A percentile compares a stretch with the other conserved stretches of the same genome.
phyloP scores from a whole-genome alignment of 2,329 filamentous ascomycete genomes.

The Fusarium chaquense region DNA sequence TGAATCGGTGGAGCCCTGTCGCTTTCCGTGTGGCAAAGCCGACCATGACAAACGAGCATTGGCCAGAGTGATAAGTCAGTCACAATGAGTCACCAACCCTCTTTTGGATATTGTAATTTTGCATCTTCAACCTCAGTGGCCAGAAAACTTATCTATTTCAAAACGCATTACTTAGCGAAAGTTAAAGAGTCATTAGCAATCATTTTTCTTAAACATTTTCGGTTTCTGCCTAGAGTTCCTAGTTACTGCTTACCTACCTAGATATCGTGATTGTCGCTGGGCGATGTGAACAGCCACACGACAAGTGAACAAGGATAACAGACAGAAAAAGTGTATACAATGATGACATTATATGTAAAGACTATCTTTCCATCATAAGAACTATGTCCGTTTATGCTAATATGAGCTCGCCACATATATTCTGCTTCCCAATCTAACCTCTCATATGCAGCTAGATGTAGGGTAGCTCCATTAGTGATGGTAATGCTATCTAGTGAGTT shows the following conservation, averaged over 20 bases:
- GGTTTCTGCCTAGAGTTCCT: slow-evolving; percentile 11
- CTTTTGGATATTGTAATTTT: slow-evolving; percentile 23
- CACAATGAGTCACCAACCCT: slow-evolving; percentile 39
- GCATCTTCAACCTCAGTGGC: slow-evolving; percentile 13
- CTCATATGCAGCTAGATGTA: neutral
- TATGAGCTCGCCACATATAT: neutral
- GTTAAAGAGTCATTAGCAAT: slow-evolving; percentile 26
- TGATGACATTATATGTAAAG: neutral
- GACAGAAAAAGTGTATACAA: neutral
- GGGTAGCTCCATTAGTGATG: neutral
- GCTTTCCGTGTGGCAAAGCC: slow-evolving; percentile 38
- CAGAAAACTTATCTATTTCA: neutral
- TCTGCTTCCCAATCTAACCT: neutral
- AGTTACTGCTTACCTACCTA: neutral
- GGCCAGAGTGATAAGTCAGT: slow-evolving; percentile 12
- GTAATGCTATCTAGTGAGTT: too few relatives aligned
- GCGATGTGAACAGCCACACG: neutral
- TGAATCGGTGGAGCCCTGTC: slow-evolving; percentile 35
- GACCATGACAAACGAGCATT: slow-evolving; percentile 25
- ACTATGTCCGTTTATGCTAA: neutral
- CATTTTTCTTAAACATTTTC: neutral
- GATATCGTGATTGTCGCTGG: neutral
- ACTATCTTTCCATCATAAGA: neutral
- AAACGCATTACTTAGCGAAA: slow-evolving; percentile 8
- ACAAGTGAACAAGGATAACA: neutral